Base-by-base conservation (phyloP, 192 early-diverging fungal genomes). In the Powellomyces hirtus region DNA sequence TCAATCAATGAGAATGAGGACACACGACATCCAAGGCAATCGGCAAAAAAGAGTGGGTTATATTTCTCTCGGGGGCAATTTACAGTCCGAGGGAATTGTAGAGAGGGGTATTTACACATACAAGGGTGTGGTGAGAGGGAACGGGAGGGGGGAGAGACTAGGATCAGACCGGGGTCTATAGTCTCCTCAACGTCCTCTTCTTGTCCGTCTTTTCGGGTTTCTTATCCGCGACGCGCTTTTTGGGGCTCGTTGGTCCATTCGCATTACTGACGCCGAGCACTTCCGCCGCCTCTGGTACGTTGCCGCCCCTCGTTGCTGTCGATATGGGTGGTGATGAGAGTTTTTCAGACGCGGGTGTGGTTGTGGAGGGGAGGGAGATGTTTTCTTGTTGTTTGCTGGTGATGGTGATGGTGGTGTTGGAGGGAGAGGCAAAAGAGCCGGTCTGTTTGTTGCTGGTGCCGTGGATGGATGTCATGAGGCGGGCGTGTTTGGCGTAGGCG, bases 381-480 rank as follows among this genome's bases (percentile, higher is more conserved):
- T 26, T 56, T 56, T 56, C n/a, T n/a, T n/a, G n/a, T n/a, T n/a
- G n/a, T n/a, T n/a, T n/a, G n/a, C n/a, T n/a, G n/a, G n/a, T n/a
- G n/a, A n/a, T n/a, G n/a, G n/a, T n/a, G n/a, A n/a, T n/a, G n/a
- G n/a, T n/a, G 51, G 7, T 53, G 10, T 11, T 26, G 13, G 51
- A 53, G 60, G 60, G 57, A 26, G 51, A 13, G 51, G 26, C 10
- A 8, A 37, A 8, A 13, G 38, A 8, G 37, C 26, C 18, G 16
- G 22, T 44, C 30, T 7, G 38, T 65, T n/a, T n/a, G n/a, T n/a
- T 74, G 13, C 10, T 53, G 11, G 52, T 52, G 36, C 92, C 95
- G 61, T 98, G 94, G 26, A 98, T 86, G 4, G 72, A 63, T 1
- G 95, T 96, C 75, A 91, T 87, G 33, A 98, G 42, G 26, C 75